These are phyloP conservation scores for Sphagnum fallax DNA, from an alignment of 228 moss, liverwort and hornwort species.

Conservation along the genomic window DNA sequence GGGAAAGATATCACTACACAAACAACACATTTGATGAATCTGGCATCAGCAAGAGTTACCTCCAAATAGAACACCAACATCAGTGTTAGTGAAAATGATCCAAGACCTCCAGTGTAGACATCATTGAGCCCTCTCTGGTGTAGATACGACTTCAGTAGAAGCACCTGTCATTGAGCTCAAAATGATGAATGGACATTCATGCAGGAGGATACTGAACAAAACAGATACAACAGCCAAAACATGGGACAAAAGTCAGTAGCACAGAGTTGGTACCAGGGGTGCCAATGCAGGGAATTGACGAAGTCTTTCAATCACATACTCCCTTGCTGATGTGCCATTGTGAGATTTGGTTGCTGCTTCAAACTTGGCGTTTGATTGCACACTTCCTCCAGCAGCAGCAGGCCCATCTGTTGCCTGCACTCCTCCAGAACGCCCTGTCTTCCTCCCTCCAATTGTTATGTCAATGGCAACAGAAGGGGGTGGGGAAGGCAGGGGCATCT, in stretches of 20 bases:
- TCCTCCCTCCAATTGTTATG: slow-evolving; percentile 88
- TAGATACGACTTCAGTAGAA: slow-evolving; percentile 82
- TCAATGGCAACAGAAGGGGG: slow-evolving; percentile 71
- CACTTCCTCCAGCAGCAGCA: slow-evolving; percentile 25
- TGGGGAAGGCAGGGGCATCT: slow-evolving; percentile 13
- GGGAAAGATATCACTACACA: no score
- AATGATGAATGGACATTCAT: background rate
- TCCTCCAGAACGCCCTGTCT: slow-evolving; percentile 47
- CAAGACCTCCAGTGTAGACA: slow-evolving; percentile 95
- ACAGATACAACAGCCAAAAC: background rate
- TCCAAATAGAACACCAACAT: slow-evolving; percentile 99
- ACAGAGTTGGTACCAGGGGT: slow-evolving; percentile 55
- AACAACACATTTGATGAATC: no score
- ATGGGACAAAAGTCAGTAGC: background rate
- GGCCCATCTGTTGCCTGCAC: slow-evolving; percentile 12
- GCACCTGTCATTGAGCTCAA: slow-evolving; percentile 45
- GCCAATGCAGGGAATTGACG: slow-evolving; percentile 78
- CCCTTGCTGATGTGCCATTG: slow-evolving; percentile 88
- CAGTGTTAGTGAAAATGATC: slow-evolving; percentile 93
- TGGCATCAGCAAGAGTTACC: slow-evolving; percentile 21
- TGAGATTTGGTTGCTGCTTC: slow-evolving; percentile 75
- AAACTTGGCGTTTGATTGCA: slow-evolving; percentile 43
- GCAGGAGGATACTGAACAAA: background rate
- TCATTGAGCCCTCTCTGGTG: slow-evolving; percentile 80
- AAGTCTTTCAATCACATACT: slow-evolving; percentile 88